Conservation (phyloP, 2,329 filamentous ascomycete species). For the Zymoseptoria crescenta region DNA sequence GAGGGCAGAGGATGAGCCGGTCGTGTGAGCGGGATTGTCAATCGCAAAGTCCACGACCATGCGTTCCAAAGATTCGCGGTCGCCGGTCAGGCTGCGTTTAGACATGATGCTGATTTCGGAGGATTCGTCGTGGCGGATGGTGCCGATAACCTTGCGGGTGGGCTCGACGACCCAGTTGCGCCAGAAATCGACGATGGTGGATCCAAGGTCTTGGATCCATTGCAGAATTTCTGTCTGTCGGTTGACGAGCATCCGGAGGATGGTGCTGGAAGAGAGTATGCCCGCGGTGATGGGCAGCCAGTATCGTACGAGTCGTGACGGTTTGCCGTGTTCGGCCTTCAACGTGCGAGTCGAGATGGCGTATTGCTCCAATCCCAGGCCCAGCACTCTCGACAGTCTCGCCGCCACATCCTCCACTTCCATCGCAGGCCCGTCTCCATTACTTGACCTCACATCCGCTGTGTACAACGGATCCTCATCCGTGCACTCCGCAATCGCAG, state of each 20-base stretch:
- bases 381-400: slow-evolving; percentile 62
- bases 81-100: slow-evolving; percentile 79
- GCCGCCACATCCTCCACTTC: slow-evolving; percentile 52
- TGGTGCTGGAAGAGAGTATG: slow-evolving; percentile 74
- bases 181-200: slow-evolving; percentile 83
- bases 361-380: slow-evolving; percentile 61
- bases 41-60: slow-evolving; percentile 97
- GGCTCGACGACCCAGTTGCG: slow-evolving; percentile 93
- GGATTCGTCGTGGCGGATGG: slow-evolving; percentile 84
- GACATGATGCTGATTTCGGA: slow-evolving; percentile 97
- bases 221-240: slow-evolving; percentile 66
- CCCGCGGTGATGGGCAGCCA: slow-evolving; percentile 72
- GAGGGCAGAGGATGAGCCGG: slow-evolving; percentile 40
- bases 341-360: slow-evolving; percentile 47
- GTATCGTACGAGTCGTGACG: slow-evolving; percentile 68
- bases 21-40: slow-evolving; percentile 62
- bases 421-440: slow-evolving; percentile 1
- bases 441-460: slow-evolving; percentile 23
- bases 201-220: slow-evolving; percentile 73
- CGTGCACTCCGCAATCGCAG: slow-evolving; percentile 50
- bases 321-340: slow-evolving; percentile 62
- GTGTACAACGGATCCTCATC: slow-evolving; percentile 41
- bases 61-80: slow-evolving; percentile 83
- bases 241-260: slow-evolving; percentile 70
- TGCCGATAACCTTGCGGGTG: slow-evolving; percentile 71